A percentile compares a stretch with the other conserved stretches of the same genome.
Evolutionary conservation across 2,329 filamentous ascomycete species (phyloP).

Genomic region (Gaeumannomyces tritici): DNA sequence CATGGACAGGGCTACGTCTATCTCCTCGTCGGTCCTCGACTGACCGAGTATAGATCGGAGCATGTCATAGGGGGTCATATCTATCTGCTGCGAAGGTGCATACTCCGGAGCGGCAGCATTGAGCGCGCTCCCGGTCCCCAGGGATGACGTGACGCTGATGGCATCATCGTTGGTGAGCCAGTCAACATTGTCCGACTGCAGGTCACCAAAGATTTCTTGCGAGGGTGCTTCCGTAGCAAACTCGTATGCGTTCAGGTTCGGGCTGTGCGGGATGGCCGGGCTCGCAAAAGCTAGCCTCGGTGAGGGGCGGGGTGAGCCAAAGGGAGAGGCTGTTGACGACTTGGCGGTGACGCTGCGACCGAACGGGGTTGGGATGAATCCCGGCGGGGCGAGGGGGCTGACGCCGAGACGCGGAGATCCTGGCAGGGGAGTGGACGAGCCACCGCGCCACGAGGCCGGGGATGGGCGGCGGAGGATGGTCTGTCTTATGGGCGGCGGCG

Average conservation of each 20-base stretch:
- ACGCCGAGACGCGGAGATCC: slow-evolving; percentile 75
- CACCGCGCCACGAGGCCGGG: slow-evolving; percentile 85
- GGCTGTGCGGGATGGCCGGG: slow-evolving; percentile 86
- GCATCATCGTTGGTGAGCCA: slow-evolving; percentile 90
- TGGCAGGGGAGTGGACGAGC: slow-evolving; percentile 63
- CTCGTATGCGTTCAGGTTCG: slow-evolving; percentile 88
- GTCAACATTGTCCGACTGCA: slow-evolving; percentile 89
- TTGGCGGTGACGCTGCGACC: slow-evolving; percentile 66
- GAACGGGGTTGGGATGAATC: slow-evolving; percentile 72
- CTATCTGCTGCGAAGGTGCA: slow-evolving; percentile 56
- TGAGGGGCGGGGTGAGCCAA: slow-evolving; percentile 87
- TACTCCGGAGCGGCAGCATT: slow-evolving; percentile 79
- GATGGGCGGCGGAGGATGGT: slow-evolving; percentile 85
- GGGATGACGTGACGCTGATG: slow-evolving; percentile 68
- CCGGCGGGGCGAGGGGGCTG: slow-evolving; percentile 75
- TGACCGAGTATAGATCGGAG: slow-evolving; percentile 88
- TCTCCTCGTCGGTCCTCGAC: slow-evolving; percentile 83
- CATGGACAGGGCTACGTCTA: slow-evolving; percentile 78
- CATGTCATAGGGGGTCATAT: slow-evolving; percentile 99
- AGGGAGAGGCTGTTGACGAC: slow-evolving; percentile 75
- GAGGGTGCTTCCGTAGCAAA: slow-evolving; percentile 78
- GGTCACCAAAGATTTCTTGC: slow-evolving; percentile 76
- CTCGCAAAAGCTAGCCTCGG: slow-evolving; percentile 84
- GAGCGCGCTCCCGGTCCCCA: slow-evolving; percentile 58
- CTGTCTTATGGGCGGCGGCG: slow-evolving; percentile 78